A percentile compares a stretch with the other conserved stretches of the same genome.
Conservation (phyloP, 768 basidiomycete genomes). For the Gelatoporia subvermispora region DNA sequence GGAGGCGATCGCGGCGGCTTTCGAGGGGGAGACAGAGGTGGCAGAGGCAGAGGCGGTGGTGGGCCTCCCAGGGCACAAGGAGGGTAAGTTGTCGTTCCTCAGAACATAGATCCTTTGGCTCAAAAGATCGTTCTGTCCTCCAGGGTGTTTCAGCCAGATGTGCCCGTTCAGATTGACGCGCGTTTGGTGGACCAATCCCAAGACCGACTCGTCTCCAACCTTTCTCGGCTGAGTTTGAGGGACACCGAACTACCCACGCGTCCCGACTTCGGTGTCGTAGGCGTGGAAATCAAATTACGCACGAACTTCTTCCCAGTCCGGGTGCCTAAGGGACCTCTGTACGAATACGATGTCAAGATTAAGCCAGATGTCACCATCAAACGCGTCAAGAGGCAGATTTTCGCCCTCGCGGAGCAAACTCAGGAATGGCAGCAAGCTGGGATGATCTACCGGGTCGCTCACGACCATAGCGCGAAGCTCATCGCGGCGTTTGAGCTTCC, state of each 20-base stretch:
- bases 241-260: constrained; percentile 39
- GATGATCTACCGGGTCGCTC: constrained; percentile 38
- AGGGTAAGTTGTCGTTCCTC: constrained; percentile 30
- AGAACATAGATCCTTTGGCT: neutral
- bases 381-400: constrained; percentile 42
- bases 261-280: constrained; percentile 42
- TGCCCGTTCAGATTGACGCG: constrained; percentile 44
- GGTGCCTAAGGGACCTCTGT: constrained; percentile 41
- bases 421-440: constrained; percentile 36
- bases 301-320: constrained; percentile 49
- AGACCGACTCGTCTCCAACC: constrained; percentile 37
- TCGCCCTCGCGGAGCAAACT: constrained; percentile 42
- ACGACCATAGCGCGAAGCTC: constrained; percentile 43
- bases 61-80: constrained; percentile 29
- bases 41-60: constrained; percentile 23
- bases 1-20: constrained; percentile 24
- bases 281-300: constrained; percentile 41
- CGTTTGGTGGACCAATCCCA: constrained; percentile 44
- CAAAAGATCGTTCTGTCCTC: constrained; percentile 2
- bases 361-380: constrained; percentile 31
- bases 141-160: constrained; percentile 38
- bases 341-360: constrained; percentile 45
- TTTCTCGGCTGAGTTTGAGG: constrained; percentile 24
- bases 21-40: constrained; percentile 26
- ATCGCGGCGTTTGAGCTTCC: constrained; percentile 37